Evolutionary conservation across 108 stramenopile genomes (phyloP), one percentile per base, ranked within the genome.

Genomic region (Mediolabrus comicus): DNA sequence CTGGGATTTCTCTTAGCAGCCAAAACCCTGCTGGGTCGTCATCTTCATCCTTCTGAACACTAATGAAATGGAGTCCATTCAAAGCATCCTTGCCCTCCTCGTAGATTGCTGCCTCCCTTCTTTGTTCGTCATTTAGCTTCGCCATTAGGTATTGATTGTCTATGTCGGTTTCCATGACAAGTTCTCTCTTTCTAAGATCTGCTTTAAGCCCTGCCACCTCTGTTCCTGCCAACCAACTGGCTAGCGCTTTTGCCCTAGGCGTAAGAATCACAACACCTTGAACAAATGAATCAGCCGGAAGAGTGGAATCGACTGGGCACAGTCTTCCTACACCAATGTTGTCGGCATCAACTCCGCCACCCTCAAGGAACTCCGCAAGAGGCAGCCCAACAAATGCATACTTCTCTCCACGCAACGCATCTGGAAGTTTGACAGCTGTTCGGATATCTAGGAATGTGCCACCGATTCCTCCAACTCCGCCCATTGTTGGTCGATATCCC

Each of bases 11-110:
- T 63, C 91, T 86, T 46, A 98, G 74, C 70, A 98, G 81, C 95
- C 95, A 98, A 81, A 98, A 97, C 58, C 97, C 97, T 55, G 88
- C 92, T 19, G 96, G 95, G 65, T 95, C 95, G 57, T 97, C 95
- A 34, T 87, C 85, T 62, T 94, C 93, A 54, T 93, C 92, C 35
- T 65, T 69, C 74, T 98, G 98, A 38, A 98, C 95, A 62, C 88
- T 83, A 28, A 98, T 78, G 65, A 98, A 98, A 71, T 98, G 98
- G 25, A 97, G 68, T 11, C 98, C 98, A 43, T 76, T 82, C 74
- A 96, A 73, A 41, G 75, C 65, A 69, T 88, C 90, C 69, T 98
- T 98, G 27, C 90, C 91, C 69, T 96, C 88, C 74, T 97, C 96
- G 71, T 96, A 96, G 36, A 81, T 81, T 19, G 89, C 91, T 16